Evolutionary conservation across 2,329 filamentous ascomycete species (phyloP), one percentile per base, ranked within the genome.

Genomic region (Alternaria sp.): DNA sequence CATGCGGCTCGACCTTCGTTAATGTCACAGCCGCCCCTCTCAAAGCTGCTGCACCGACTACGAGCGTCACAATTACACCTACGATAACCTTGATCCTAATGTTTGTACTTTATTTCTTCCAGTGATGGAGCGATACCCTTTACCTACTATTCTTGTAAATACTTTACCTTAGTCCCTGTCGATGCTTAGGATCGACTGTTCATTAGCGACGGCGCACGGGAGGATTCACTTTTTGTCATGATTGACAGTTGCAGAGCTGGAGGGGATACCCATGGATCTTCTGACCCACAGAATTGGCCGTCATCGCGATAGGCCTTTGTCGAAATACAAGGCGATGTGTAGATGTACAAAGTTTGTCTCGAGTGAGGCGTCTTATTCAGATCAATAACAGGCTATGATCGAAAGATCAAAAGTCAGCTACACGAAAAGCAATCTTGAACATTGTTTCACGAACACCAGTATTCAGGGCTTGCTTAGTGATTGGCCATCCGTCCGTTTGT

Each of bases 1-100:
- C 73, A 11, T 90, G 88, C 68, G 88, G 88, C 1, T 79, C 82
- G 1, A 76, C 70, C 1, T 90, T 88, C 67, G 84, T 85, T 12
- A 83, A 83, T 62, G 79, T 80, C 12, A 84, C 82, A 34, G 76
- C 86, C 84, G 73, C 76, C 14, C 75, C 76, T 3, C 64, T 77
- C 4, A 78, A 77, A 59, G 74, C 69, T 43, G 73, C 65, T n/a
- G 71, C 73, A 34, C 52, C 71, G 14, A 59, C 65, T 25, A 67
- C 69, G 5, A 65, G 51, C 48, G 54, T 65, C 4, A 64, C 74
- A 8, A 44, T 78, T 18, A 71, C 73, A 43, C 74, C 75, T 12
- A 72, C 69, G 8, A 60, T 78, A 41, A 69, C 74, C 44, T 60
- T 79, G 57, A 63, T 77, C 34, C 57, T 76, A 72, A 79, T 78